These are phyloP conservation scores for Ananas comosus DNA, from an alignment of 176 grass and related monocot genomes.

Conservation along the genomic window DNA sequence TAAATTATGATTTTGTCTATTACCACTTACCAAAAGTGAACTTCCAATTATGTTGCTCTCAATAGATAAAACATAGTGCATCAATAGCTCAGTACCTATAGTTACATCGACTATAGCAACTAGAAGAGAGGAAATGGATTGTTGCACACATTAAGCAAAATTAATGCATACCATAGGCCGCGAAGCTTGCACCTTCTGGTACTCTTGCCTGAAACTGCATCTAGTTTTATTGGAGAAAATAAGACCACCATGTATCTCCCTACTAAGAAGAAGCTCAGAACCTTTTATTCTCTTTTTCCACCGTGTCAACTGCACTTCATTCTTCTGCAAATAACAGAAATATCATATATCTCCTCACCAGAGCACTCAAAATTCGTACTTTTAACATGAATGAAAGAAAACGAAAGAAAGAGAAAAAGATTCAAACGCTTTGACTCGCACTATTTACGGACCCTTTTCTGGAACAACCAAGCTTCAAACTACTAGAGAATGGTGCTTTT, in stretches of 20 bases:
- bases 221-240: constrained; percentile 29
- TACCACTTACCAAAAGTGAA: background rate
- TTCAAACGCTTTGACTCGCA: too few species aligned
- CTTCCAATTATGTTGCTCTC: background rate
- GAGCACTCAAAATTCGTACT: background rate
- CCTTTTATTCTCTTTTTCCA: constrained; percentile 38
- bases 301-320: background rate
- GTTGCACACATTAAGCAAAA: background rate
- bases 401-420: too few species aligned
- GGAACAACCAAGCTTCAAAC: too few species aligned
- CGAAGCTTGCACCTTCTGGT: constrained; percentile 48
- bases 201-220: constrained; percentile 48
- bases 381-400: too few species aligned
- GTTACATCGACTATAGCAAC: too few species aligned
- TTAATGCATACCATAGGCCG: constrained; percentile 33
- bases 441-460: too few species aligned
- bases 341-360: background rate
- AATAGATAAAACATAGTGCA: background rate
- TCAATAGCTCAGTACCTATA: background rate
- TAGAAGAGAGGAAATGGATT: too few species aligned
- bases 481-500: too few species aligned
- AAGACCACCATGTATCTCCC: constrained; percentile 50
- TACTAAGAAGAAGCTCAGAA: constrained; percentile 38
- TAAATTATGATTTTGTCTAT: background rate
- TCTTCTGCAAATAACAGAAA: background rate